A percentile compares a stretch with the other conserved stretches of the same genome.
phyloP scores from a whole-genome alignment of 106 monocot species.

The Xerophyta viscosa region DNA sequence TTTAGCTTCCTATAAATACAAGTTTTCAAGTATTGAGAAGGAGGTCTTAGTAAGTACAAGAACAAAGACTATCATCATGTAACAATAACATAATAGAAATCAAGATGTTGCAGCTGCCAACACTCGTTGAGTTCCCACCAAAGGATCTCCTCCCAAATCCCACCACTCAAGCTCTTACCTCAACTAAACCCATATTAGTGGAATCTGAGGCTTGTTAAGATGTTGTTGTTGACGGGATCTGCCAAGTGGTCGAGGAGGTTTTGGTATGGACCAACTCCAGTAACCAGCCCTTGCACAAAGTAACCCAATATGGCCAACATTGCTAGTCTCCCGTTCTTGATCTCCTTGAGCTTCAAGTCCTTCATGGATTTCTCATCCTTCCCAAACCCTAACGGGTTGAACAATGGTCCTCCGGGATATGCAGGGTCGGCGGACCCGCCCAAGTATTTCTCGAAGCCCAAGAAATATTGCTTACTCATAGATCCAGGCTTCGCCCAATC shows the following conservation, averaged over 20 bases:
- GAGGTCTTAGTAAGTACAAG: too few species aligned
- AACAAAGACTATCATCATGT: too few species aligned
- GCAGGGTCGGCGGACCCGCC: constrained; percentile 77
- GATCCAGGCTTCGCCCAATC: constrained; percentile 90
- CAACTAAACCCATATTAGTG: too few species aligned
- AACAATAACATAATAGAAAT: too few species aligned
- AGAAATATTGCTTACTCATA: constrained; percentile 91
- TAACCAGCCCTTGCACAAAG: constrained; percentile 65
- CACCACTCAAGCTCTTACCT: too few species aligned
- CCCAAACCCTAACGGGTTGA: constrained; percentile 91
- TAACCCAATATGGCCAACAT: constrained; percentile 84
- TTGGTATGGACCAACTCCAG: constrained; percentile 84
- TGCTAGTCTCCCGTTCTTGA: constrained; percentile 95
- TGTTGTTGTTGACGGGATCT: constrained; percentile 89
- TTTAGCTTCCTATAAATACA: too few species aligned
- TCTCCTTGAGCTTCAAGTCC: constrained; percentile 90
- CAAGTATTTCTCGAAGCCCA: constrained; percentile 77
- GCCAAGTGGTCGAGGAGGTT: constrained; percentile 89
- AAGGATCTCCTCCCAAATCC: too few species aligned
- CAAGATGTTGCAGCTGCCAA: too few species aligned
- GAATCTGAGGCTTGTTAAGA: constrained; percentile 92
- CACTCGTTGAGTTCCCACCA: too few species aligned
- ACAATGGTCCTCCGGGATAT: constrained; percentile 85
- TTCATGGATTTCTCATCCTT: constrained; percentile 88
- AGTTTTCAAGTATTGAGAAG: too few species aligned